Percentiles rank a stretch among this genome's conserved stretches.
Conservation (phyloP, 345 rosid species). For the Aquilaria sinensis region DNA sequence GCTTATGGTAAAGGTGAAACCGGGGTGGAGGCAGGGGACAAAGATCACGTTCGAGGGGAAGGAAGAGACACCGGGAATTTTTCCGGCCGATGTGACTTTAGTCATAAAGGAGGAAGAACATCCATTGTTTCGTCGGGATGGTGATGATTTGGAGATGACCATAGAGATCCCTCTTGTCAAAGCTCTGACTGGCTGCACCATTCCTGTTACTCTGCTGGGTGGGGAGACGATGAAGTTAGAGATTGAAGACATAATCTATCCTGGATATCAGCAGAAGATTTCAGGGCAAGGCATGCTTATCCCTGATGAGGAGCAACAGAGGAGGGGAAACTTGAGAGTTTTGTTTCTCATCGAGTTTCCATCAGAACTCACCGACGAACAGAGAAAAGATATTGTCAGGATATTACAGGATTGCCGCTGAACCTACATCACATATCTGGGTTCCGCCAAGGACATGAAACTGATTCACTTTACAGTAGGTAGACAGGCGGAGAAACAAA, state of each 20-base stretch:
- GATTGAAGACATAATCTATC: constrained; percentile 46
- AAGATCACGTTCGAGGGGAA: constrained; percentile 77
- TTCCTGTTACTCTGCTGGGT: constrained; percentile 51
- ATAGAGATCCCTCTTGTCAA: constrained; percentile 52
- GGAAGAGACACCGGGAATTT: constrained; percentile 60
- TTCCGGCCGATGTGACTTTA: constrained; percentile 62
- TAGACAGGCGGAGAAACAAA: too few relatives aligned
- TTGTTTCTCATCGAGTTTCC: constrained; percentile 50
- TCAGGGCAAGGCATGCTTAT: constrained; percentile 68
- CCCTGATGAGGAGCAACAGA: constrained; percentile 39
- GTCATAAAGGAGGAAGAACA: constrained; percentile 58
- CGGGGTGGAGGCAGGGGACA: constrained; percentile 88
- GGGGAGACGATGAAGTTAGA: constrained; percentile 33
- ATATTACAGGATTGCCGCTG: constrained; percentile 44
- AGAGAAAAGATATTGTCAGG: constrained; percentile 31
- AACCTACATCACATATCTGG: neutral
- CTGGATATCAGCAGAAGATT: constrained; percentile 42
- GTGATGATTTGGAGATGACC: constrained; percentile 54
- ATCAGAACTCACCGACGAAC: constrained; percentile 36
- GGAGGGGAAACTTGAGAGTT: constrained; percentile 55
- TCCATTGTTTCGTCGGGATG: constrained; percentile 44
- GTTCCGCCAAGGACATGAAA: too few relatives aligned
- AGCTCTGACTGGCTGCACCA: constrained; percentile 56
- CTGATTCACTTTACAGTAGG: too few relatives aligned
- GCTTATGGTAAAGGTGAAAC: constrained; percentile 60